A percentile compares a stretch with the other conserved stretches of the same genome.
Evolutionary conservation across 1,284 basidiomycete genomes (phyloP).

Genomic region (Cryptococcus hybrid): DNA sequence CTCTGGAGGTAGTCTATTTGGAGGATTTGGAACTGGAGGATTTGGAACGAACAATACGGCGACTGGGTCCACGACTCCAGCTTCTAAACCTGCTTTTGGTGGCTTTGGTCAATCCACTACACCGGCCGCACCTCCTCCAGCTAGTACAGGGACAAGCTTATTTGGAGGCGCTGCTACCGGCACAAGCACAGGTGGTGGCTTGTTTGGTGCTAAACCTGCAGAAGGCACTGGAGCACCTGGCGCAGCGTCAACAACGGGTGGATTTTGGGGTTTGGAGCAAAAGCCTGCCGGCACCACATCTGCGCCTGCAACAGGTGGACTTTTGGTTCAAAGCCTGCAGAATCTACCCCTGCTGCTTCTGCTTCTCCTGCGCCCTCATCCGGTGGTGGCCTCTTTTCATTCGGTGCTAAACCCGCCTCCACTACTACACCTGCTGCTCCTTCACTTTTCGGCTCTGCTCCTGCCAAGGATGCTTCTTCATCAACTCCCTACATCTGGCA

Average conservation of each 20-base stretch:
- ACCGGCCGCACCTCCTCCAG: conserved; percentile 33
- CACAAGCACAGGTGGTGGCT: conserved; percentile 12
- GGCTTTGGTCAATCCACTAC: conserved; percentile 36
- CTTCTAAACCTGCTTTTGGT: conserved; percentile 38
- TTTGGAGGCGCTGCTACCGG: conserved; percentile 16
- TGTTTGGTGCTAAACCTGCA: conserved; percentile 33
- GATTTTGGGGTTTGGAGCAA: conserved; percentile 25
- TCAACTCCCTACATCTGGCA: conserved; percentile 5
- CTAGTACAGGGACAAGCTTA: conserved; percentile 14
- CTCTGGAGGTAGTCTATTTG: conserved; percentile 22
- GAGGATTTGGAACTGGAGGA: conserved; percentile 28
- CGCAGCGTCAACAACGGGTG: conserved; percentile 13
- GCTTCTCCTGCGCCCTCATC: conserved; percentile 4
- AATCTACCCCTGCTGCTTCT: conserved; percentile 19
- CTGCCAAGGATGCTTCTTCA: conserved; percentile 9
- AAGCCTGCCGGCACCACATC: conserved; percentile 18
- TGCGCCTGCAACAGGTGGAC: conserved; percentile 7
- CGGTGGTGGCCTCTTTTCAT: conserved; percentile 23
- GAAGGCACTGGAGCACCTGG: conserved; percentile 19
- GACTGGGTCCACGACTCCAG: conserved; percentile 34
- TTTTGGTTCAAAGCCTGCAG: conserved; percentile 9
- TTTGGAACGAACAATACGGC: conserved; percentile 16
- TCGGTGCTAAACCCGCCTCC: conserved; percentile 10
- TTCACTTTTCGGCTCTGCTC: conserved; percentile 23
- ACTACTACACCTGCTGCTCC: conserved; percentile 14